phyloP scores from a whole-genome alignment of 225 moss, liverwort and hornwort species.

The Thuidium tamariscinum region DNA sequence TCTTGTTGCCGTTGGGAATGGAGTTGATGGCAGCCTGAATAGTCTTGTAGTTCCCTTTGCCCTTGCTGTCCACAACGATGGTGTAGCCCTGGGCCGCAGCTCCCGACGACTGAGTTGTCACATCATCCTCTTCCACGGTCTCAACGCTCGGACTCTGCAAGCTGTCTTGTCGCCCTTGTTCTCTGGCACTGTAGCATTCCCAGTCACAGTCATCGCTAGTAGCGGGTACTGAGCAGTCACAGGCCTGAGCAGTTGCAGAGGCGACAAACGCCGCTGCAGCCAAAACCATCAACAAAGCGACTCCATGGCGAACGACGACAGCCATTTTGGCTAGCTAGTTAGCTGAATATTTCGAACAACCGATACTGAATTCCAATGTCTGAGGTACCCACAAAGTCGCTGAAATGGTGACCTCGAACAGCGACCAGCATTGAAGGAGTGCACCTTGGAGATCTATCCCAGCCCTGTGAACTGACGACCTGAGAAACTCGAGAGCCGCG shows the following conservation, averaged over 20 bases:
- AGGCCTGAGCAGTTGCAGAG: neutral
- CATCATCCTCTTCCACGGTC: neutral
- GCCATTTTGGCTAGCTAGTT: neutral
- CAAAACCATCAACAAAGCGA: neutral
- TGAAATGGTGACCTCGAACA: neutral
- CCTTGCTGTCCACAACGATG: neutral
- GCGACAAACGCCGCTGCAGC: neutral
- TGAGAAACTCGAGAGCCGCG: neutral
- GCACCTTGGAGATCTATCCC: neutral
- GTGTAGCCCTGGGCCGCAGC: neutral
- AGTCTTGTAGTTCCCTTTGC: neutral
- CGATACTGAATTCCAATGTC: neutral
- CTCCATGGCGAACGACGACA: neutral
- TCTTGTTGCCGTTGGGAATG: neutral
- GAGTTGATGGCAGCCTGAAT: neutral
- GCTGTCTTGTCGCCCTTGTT: neutral
- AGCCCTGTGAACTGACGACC: neutral
- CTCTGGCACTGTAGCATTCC: neutral
- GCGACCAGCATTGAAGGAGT: too few species aligned
- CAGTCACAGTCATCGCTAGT: neutral
- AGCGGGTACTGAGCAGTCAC: neutral
- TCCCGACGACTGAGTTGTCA: neutral
- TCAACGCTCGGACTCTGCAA: neutral
- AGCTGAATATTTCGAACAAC: neutral
- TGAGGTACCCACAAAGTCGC: neutral